Evolutionary conservation across 2,329 filamentous ascomycete genomes (phyloP), one percentile per base, ranked within the genome.

Genomic region (Aspergillus vadensis): DNA sequence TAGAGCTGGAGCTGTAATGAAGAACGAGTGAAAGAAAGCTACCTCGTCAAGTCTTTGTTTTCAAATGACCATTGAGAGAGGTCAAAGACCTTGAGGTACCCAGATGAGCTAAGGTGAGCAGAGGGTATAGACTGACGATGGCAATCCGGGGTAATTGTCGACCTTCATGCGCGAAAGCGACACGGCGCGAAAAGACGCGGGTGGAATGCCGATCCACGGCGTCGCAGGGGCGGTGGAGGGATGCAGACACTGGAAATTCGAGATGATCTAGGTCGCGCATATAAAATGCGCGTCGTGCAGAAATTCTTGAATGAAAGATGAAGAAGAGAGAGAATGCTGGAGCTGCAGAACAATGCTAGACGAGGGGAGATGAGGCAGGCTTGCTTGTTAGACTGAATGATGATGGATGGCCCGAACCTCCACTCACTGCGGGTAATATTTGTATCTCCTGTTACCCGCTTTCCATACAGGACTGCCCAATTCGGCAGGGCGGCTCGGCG

Each of bases 391-490:
- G 32, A 36, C 32, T 36, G 32, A 15, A 36, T 36, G 32, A 30
- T 27, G 30, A 32, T 36, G 10, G 41, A 62, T 38, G 32, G 25
- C 32, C 32, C 12, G 32, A 36, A 36, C 32, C 32, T 36, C 32
- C 32, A 14, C 32, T 36, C 32, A 32, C 17, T 53, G 30, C 23
- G 47, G 36, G 36, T 47, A 55, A 56, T n/a, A 30, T 50, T 50
- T 1, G 17, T 50, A 50, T 27, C n/a, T n/a, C 25, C 47, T 9
- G 25, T 50, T 27, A 50, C 47, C 47, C 14, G 23, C n/a, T 1
- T 32, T 10, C 47, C 12, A 50, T 50, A 63, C 58, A 50, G 30
- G 53, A 39, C 15, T 55, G 19, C 61, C 61, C 55, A 30, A 63
- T 58, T 39, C 2, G 58, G 61, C 47, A 58, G 58, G 43, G 61